Conservation (phyloP, 129 eudicot species). For the Flaveria linearis region DNA sequence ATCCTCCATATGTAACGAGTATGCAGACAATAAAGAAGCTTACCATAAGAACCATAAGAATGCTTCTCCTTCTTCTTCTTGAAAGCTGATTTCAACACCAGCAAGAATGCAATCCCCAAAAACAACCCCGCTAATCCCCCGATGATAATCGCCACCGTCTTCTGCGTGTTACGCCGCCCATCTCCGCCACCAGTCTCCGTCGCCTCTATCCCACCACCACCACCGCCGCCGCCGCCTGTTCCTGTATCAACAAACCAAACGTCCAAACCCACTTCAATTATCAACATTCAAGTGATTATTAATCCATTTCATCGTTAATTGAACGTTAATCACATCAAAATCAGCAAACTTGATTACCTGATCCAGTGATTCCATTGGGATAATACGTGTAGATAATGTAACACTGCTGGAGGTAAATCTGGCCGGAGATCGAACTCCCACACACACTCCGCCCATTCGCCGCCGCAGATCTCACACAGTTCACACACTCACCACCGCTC, state of each 20-base stretch:
- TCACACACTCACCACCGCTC: constrained; percentile 61
- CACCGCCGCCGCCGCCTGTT: constrained; percentile 29
- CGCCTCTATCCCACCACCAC: constrained; percentile 38
- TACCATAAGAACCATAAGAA: constrained; percentile 20
- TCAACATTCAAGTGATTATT: constrained; percentile 7
- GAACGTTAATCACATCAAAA: no score
- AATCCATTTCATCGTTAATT: not conserved
- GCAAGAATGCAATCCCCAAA: constrained; percentile 55
- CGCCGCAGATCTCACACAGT: constrained; percentile 72
- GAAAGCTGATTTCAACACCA: constrained; percentile 65
- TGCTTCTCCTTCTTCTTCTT: constrained; percentile 65
- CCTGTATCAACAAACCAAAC: constrained; percentile 28
- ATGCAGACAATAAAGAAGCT: no score
- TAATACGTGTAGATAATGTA: constrained; percentile 70
- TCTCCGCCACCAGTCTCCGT: constrained; percentile 46
- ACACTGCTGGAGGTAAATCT: constrained; percentile 63
- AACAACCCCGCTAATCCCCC: constrained; percentile 79
- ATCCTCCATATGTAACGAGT: no score
- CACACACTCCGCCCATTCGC: constrained; percentile 58
- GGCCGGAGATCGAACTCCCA: constrained; percentile 58
- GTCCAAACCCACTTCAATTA: constrained; percentile 17
- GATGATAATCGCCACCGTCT: constrained; percentile 79
- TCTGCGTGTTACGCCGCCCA: constrained; percentile 53
- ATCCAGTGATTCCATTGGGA: constrained; percentile 64
- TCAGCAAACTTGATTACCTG: constrained; percentile 44